Evolutionary conservation across 2,329 filamentous ascomycete species (phyloP), one percentile per base, ranked within the genome.

Genomic region (Exophiala mesophila): DNA sequence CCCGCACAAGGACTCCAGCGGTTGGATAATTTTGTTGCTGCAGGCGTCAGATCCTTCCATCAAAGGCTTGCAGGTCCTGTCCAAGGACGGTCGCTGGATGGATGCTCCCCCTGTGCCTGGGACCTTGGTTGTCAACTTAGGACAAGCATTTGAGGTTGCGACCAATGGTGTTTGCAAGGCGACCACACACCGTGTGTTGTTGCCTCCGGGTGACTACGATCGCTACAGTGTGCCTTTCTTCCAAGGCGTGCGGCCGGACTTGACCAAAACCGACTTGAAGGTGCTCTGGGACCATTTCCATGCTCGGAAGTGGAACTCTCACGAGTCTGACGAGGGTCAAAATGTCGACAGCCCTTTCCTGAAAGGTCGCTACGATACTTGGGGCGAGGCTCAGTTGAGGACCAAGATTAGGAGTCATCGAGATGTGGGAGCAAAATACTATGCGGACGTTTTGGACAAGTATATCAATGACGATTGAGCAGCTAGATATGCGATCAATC

Each of bases 21-120:
- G 47, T 9, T 50, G 47, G 47, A 77, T 78, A 64, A 82, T 78
- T 0, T 81, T 82, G 48, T 68, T 82, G 3, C 69, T 78, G 1
- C 79, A 82, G 56, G 73, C 77, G 5, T 76, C 73, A 0, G 68
- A 71, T 2, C 70, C 74, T 3, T 61, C 68, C 7, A 59, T 59
- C 2, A 69, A 67, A 1, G 70, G 70, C 0, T 57, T 73, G 3
- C 67, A 73, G 47, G 69, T 72, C 0, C 55, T 73, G 5, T 70
- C 66, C 39, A 68, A 68, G 20, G 57, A 62, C 3, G 69, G 68
- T 0, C 57, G 63, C 17, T 72, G 68, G 69, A 62, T 72, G 13
- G 61, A 68, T 34, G 69, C 66, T 5, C 59, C 60, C 18, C 68
- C 69, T 0, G 58, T 70, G 5, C 57, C 63, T 5, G 67, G 63